Conservation (phyloP, 2,329 filamentous ascomycete species). For the Penicillium sp. region DNA sequence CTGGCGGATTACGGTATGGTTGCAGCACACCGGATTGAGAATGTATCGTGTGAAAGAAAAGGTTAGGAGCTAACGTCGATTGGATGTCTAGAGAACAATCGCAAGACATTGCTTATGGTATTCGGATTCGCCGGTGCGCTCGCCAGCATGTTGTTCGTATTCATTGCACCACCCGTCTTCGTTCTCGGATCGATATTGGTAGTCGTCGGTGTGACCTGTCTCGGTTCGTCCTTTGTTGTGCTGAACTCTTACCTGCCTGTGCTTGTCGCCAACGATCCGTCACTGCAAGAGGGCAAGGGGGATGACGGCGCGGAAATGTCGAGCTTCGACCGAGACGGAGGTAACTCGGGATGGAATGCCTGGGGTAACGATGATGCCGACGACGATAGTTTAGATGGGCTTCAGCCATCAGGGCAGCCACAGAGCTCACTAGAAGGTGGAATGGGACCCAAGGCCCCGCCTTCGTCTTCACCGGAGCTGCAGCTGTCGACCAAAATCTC, state of each 20-base stretch:
- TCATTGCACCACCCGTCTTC: constrained; percentile 72
- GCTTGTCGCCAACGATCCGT: constrained; percentile 76
- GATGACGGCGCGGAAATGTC: constrained; percentile 28
- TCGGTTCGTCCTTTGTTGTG: constrained; percentile 87
- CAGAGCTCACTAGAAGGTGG: constrained; percentile 8
- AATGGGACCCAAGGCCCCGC: constrained; percentile 3
- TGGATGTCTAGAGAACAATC: constrained; percentile 46
- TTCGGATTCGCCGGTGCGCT: constrained; percentile 79
- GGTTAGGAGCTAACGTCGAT: constrained; percentile 5
- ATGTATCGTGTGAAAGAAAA: background rate
- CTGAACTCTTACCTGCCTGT: constrained; percentile 89
- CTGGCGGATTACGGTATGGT: constrained; percentile 77
- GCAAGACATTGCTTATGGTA: constrained; percentile 76
- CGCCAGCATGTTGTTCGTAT: constrained; percentile 82
- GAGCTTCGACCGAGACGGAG: constrained; percentile 19
- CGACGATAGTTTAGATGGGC: constrained; percentile 24
- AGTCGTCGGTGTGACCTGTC: constrained; percentile 82
- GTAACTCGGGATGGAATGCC: constrained; percentile 19
- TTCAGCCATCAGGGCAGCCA: background rate
- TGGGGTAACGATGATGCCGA: constrained; percentile 15
- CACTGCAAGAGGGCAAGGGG: constrained; percentile 37
- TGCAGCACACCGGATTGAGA: background rate
- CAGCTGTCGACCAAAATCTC: constrained; percentile 83
- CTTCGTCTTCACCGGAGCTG: constrained; percentile 61
- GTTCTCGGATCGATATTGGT: constrained; percentile 75